Evolutionary conservation across 129 eudicot species (phyloP).

Genomic region (Logfia minima): DNA sequence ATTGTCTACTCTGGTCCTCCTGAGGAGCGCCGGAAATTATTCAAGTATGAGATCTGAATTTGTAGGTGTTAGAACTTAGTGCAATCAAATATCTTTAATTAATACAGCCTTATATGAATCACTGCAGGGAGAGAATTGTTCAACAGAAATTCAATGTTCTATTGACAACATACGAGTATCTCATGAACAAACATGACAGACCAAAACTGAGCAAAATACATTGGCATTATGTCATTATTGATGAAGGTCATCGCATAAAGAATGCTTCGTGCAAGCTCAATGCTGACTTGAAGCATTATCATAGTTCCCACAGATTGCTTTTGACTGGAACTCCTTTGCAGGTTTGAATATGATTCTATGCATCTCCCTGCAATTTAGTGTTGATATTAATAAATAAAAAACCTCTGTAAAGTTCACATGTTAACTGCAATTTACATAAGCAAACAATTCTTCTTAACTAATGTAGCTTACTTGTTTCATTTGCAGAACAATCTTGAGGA

Average conservation of each 20-base stretch:
- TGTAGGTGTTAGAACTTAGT: background rate
- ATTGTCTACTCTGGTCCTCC: conserved; percentile 95
- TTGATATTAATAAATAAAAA: no score
- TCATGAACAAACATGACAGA: conserved; percentile 98
- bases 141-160: conserved; percentile 96
- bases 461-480: conserved; percentile 13
- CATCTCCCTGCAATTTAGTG: background rate
- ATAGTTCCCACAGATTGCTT: conserved; percentile 87
- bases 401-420: background rate
- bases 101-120: conserved; percentile 22
- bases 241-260: conserved; percentile 98
- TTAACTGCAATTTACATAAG: background rate
- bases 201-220: conserved; percentile 91
- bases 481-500: conserved; percentile 96
- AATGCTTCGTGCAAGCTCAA: conserved; percentile 99
- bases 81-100: background rate
- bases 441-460: background rate
- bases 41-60: conserved; percentile 59
- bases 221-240: conserved; percentile 96
- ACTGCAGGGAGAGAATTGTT: conserved; percentile 83
- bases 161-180: conserved; percentile 93
- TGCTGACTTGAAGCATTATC: conserved; percentile 95
- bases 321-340: conserved; percentile 96
- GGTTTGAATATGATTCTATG: conserved; percentile 40
- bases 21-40: conserved; percentile 86